Evolutionary conservation across 768 basidiomycete genomes (phyloP), one percentile per base, ranked within the genome.

Genomic region (Neoboletus subvelutipes): DNA sequence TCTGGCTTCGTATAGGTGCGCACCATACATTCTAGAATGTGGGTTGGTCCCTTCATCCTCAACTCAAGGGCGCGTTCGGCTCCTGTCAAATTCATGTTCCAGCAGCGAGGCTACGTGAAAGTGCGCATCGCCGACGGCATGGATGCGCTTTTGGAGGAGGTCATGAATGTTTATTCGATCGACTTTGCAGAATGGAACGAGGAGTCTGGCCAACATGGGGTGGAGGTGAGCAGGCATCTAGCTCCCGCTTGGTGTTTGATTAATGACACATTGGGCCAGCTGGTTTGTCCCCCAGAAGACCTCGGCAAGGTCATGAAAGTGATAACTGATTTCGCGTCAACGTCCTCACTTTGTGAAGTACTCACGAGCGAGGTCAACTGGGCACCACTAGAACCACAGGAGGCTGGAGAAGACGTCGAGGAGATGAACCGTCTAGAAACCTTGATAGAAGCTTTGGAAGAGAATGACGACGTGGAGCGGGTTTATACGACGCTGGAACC

Each of bases 81-180:
- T 3, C 80, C 86, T 0, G 86, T 88, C 26, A 81, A 79, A 59
- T 88, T 82, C 66, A 81, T 87, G 77, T 88, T 88, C 63, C 72
- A 76, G 55, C 76, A 81, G 29, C 74, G 77, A 65, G 87, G 85
- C 18, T 75, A 75, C 52, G 77, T 88, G 34, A 76, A 73, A 53
- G 75, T 84, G 18, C 63, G 75, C 17, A 56, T 80, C 11, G 72
- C 73, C 20, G 67, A 71, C 53, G 70, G 70, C 24, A 70, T 74
- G 57, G 57, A 69, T 26, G 43, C 51, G 37, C 66, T 83, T 9
- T 67, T 82, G 46, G 77, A 81, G 24, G 55, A 56, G 15, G 76
- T 76, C 20, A 63, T 82, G 52, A 67, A 71, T 26, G 69, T 74
- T 8, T 77, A 74, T 17, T 73, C 77, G 26, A 76, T 80, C 41